Conservation (phyloP, 768 basidiomycete species). For the Baorangia bicolor region DNA sequence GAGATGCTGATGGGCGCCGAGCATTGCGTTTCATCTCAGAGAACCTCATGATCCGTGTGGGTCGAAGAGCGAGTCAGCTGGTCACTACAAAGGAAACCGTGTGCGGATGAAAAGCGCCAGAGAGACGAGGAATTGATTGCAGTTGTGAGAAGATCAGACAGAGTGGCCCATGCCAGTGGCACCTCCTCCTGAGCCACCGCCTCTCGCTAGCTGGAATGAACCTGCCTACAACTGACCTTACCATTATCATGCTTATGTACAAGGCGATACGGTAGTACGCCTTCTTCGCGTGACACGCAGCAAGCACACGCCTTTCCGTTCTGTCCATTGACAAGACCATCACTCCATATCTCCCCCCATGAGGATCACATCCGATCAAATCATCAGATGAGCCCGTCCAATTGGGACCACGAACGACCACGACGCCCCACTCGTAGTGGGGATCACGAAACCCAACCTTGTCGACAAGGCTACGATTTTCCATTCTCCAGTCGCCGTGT, state of each 20-base stretch:
- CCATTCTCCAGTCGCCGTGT: slow-evolving; percentile 10
- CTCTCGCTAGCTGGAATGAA: not conserved
- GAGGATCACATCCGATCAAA: slow-evolving; percentile 22
- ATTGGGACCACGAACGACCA: not conserved
- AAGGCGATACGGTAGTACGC: slow-evolving; percentile 14
- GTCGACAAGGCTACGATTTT: slow-evolving; percentile 12
- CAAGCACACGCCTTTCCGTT: slow-evolving; percentile 23
- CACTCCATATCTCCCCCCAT: slow-evolving; percentile 9
- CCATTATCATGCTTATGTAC: slow-evolving; percentile 1
- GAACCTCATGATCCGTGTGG: not conserved
- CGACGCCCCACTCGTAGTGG: not conserved
- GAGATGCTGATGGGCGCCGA: not conserved
- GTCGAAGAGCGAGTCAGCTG: not conserved
- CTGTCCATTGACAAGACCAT: not conserved
- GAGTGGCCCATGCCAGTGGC: too few species aligned
- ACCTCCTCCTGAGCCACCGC: not conserved
- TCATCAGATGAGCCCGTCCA: not conserved
- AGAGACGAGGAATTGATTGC: not conserved
- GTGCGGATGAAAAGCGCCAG: not conserved
- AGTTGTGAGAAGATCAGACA: not conserved
- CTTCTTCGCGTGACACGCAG: slow-evolving; percentile 9
- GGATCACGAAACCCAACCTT: slow-evolving; percentile 15
- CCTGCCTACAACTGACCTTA: not conserved
- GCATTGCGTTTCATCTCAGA: not conserved
- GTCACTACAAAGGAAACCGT: not conserved